Evolutionary conservation across 768 basidiomycete species (phyloP), one percentile per base, ranked within the genome.

Genomic region (Cystobasidium ongulense): DNA sequence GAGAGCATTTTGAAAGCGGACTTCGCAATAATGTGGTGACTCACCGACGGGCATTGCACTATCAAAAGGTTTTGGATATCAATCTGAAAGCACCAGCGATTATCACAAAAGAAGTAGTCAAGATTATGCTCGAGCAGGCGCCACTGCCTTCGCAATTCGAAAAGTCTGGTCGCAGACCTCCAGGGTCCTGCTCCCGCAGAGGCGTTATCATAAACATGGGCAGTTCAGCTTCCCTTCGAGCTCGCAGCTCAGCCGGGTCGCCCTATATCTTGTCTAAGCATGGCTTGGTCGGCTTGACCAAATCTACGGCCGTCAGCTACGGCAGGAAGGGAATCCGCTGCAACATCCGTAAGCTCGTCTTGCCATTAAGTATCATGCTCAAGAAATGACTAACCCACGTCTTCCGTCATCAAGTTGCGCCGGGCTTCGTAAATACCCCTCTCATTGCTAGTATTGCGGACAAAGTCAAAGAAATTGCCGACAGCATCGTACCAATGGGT

Each of bases 171-270:
- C 43, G 67, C 4, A 25, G 67, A 21, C 38, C 52, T 27, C 41
- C 41, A 2, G 31, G 18, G 5, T 36, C 46, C 36, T 46, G 67
- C 25, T 36, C 46, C 0, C 46, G 67, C 5, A 31, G 67, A 4
- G 67, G 67, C 21, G 67, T 70, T 7, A 70, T 70, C 29, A 57
- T 70, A 50, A 70, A 70, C 67, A 35, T 70, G 52, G 67, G 67
- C 1, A 70, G 67, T 33, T 52, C 67, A 13, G 67, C 67, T 25
- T 57, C 52, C 1, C 67, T 57, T 10, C 29, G 46, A 31, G 67
- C 67, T 1, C 46, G 67, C 8, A 54, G 50, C 11, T 43, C 67
- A 15, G 43, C 67, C 8, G 67, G 67, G n/a, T 52, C 67, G 1
- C 67, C 67, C 15, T 70, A 70, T 38, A 70, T 70, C 53, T 35